Evolutionary conservation across 129 eudicot species (phyloP).

Genomic region (Tanacetum coccineum): DNA sequence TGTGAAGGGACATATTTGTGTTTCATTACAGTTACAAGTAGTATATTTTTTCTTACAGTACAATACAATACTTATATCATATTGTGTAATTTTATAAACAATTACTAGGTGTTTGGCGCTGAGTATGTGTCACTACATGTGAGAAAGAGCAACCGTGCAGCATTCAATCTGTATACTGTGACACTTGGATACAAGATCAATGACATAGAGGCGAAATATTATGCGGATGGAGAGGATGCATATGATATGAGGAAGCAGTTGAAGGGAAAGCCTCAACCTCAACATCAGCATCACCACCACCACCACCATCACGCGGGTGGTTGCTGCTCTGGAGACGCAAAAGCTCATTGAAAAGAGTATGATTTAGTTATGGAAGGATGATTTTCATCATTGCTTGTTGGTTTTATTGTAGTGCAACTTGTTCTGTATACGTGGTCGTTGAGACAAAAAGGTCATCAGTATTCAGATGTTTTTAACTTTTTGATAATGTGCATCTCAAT

Average conservation of each 20-base stretch:
- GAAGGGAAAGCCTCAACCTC: slow-evolving; percentile 51
- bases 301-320: slow-evolving; percentile 83
- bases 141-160: slow-evolving; percentile 86
- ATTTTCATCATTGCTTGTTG: background rate
- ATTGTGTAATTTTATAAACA: background rate
- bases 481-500: slow-evolving; percentile 13
- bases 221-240: slow-evolving; percentile 95
- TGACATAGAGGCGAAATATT: slow-evolving; percentile 86
- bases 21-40: background rate
- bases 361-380: slow-evolving; percentile 2
- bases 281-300: slow-evolving; percentile 46
- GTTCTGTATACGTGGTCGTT: slow-evolving; percentile 13
- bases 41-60: background rate
- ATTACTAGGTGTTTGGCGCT: slow-evolving; percentile 70
- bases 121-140: slow-evolving; percentile 89
- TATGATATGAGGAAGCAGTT: slow-evolving; percentile 90
- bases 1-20: background rate
- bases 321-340: slow-evolving; percentile 60
- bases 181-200: slow-evolving; percentile 81
- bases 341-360: slow-evolving; percentile 26
- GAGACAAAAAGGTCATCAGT: slow-evolving; percentile 11
- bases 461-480: slow-evolving; percentile 15
- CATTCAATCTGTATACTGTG: slow-evolving; percentile 73
- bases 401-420: no score
- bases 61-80: background rate